Evolutionary conservation across 495 filamentous ascomycete genomes (phyloP), one percentile per base, ranked within the genome.

Genomic region (Daldinia childiae): DNA sequence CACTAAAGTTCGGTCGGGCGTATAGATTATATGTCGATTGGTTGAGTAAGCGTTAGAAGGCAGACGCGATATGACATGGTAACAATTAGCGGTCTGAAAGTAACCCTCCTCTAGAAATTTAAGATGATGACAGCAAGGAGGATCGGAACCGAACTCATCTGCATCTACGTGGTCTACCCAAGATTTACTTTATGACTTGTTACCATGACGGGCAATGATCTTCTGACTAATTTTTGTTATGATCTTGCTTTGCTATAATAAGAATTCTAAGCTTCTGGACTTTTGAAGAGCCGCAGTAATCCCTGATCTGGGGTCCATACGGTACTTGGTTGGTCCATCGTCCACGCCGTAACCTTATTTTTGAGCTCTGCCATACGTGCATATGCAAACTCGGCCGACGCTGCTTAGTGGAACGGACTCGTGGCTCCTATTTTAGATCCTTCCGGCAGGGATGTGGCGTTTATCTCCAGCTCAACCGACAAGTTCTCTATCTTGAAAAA

Each of bases 321-420:
- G 39, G 39, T 41, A 17, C 39, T 41, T 41, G 39, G 39, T 21
- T 48, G 43, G 19, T 24, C 43, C 19, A 48, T 36, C 34, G 12
- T 36, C 12, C 34, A 36, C 43, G 43, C 43, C 43, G 43, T 48
- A 48, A 48, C 43, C 43, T 48, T 48, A 48, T 48, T 48, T 48
- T 48, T 5, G 43, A 48, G 43, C 43, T 17, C 43, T 48, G 3
- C 43, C 43, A 48, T 48, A 48, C 26, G 52, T 56, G 30, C 52
- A 56, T 56, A 24, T 56, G 52, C 52, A 36, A 36, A 56, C 52
- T 30, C 52, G 52, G 43, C 43, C 43, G 43, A 48, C 43, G 43
- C 43, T 24, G 17, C 43, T 48, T 12, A 48, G 43, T 48, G 43
- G 43, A 8, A 48, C 17, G n/a, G 38, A 4, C 39, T 41, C n/a